phyloP scores from a whole-genome alignment of 2,329 filamentous ascomycete genomes.

The Akanthomyces lecanii region DNA sequence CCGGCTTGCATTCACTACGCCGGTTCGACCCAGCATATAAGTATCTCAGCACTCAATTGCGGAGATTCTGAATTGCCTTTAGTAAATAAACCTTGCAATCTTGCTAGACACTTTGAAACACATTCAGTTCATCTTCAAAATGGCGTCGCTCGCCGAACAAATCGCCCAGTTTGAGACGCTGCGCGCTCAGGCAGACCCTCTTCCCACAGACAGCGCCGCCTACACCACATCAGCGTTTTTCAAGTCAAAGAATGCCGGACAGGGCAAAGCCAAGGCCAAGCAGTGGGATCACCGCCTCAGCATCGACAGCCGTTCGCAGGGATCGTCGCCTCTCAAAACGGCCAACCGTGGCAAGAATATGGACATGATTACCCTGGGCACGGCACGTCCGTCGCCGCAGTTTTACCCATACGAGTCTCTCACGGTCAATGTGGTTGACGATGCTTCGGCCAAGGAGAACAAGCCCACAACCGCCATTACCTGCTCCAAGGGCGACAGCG shows the following conservation, averaged over 20 bases:
- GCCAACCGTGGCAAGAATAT: conserved; percentile 9
- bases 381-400: conserved; percentile 13
- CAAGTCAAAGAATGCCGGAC: conserved; percentile 15
- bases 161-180: conserved; percentile 10
- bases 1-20: conserved; percentile 1
- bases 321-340: conserved; percentile 15
- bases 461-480: conserved; percentile 10
- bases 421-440: conserved; percentile 13
- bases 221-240: conserved; percentile 15
- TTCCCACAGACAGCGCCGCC: conserved; percentile 15
- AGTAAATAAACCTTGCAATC: neutral
- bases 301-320: conserved; percentile 7
- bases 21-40: conserved; percentile 9
- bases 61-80: neutral
- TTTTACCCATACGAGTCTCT: conserved; percentile 14
- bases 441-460: conserved; percentile 13
- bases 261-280: conserved; percentile 10
- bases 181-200: conserved; percentile 14
- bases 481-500: conserved; percentile 18
- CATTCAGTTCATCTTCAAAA: neutral
- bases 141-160: conserved; percentile 13
- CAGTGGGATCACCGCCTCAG: conserved; percentile 8
- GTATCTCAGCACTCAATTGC: neutral
- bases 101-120: neutral
- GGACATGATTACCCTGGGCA: conserved; percentile 17